Conservation (phyloP, 139 green algal genomes). For the Picocystis salinarum region DNA sequence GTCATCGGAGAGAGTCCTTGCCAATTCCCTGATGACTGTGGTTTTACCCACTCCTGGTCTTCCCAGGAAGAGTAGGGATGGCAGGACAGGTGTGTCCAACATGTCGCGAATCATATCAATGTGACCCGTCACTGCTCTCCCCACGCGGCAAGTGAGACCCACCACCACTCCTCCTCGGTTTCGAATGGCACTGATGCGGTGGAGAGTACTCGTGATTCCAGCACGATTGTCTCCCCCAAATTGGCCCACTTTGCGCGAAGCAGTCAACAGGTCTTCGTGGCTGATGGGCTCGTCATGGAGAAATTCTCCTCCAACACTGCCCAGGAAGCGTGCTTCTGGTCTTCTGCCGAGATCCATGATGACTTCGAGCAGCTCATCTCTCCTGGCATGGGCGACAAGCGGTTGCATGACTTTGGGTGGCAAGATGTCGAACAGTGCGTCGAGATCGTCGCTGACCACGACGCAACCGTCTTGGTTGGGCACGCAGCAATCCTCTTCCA, state of each 20-base stretch:
- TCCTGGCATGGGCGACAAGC: slow-evolving; percentile 42
- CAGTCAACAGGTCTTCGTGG: slow-evolving; percentile 31
- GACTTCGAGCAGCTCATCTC: slow-evolving; percentile 53
- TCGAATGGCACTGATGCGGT: slow-evolving; percentile 64
- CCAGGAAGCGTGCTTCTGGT: slow-evolving; percentile 47
- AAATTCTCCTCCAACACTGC: slow-evolving; percentile 29
- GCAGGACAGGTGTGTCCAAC: slow-evolving; percentile 24
- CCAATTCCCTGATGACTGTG: slow-evolving; percentile 43
- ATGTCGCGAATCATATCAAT: slow-evolving; percentile 85
- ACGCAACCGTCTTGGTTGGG: slow-evolving; percentile 43
- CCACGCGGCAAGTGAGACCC: slow-evolving; percentile 87
- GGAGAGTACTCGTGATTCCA: slow-evolving; percentile 48
- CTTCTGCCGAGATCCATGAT: slow-evolving; percentile 40
- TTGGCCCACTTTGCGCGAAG: slow-evolving; percentile 37
- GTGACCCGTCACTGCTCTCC: slow-evolving; percentile 75
- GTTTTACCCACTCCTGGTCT: slow-evolving; percentile 85
- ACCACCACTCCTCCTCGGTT: slow-evolving; percentile 70
- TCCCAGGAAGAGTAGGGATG: slow-evolving; percentile 63
- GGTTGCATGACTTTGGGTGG: slow-evolving; percentile 42
- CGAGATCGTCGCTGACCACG: slow-evolving; percentile 66
- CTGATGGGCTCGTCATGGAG: slow-evolving; percentile 27
- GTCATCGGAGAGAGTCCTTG: slow-evolving; percentile 19
- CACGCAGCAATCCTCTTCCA: slow-evolving; percentile 14
- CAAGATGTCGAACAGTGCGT: slow-evolving; percentile 49
- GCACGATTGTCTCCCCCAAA: slow-evolving; percentile 71